Evolutionary conservation across 495 filamentous ascomycete species (phyloP).

Genomic region (Lepraria neglecta): DNA sequence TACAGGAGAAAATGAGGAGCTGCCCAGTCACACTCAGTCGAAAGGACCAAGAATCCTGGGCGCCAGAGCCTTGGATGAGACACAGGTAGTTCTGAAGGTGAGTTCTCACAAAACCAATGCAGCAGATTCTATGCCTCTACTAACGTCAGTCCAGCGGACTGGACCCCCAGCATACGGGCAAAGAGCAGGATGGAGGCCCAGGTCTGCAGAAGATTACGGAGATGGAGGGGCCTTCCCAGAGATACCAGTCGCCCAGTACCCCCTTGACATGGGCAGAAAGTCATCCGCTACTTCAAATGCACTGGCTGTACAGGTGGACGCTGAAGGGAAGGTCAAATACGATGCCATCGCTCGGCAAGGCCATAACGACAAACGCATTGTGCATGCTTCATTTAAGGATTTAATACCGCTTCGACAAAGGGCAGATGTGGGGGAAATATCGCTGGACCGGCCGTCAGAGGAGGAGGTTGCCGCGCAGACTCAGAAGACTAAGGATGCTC

Average conservation of each 20-base stretch:
- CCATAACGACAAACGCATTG: slow-evolving; percentile 72
- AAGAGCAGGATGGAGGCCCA: slow-evolving; percentile 80
- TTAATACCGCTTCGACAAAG: slow-evolving; percentile 90
- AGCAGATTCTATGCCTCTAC: not conserved
- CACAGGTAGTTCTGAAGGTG: slow-evolving; percentile 80
- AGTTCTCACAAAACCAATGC: slow-evolving; percentile 22
- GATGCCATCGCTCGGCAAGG: slow-evolving; percentile 91
- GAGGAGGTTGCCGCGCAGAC: slow-evolving; percentile 76
- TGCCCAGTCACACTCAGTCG: slow-evolving; percentile 64
- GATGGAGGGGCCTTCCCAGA: slow-evolving; percentile 97
- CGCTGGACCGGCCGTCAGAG: slow-evolving; percentile 77
- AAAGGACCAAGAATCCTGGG: slow-evolving; percentile 74
- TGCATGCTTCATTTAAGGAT: slow-evolving; percentile 95
- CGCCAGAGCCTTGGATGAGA: slow-evolving; percentile 68
- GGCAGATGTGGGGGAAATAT: slow-evolving; percentile 88
- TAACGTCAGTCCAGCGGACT: slow-evolving; percentile 47
- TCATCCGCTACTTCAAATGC: slow-evolving; percentile 70
- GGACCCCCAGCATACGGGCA: slow-evolving; percentile 85
- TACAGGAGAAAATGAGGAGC: slow-evolving; percentile 74
- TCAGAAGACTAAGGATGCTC: slow-evolving; percentile 79
- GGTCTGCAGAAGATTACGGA: slow-evolving; percentile 81
- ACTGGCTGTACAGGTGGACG: slow-evolving; percentile 84
- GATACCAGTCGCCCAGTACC: slow-evolving; percentile 89
- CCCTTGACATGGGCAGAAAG: slow-evolving; percentile 88
- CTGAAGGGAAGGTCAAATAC: slow-evolving; percentile 89